Conservation (phyloP, 805 yeast species). For the Torulaspora microellipsoides region DNA sequence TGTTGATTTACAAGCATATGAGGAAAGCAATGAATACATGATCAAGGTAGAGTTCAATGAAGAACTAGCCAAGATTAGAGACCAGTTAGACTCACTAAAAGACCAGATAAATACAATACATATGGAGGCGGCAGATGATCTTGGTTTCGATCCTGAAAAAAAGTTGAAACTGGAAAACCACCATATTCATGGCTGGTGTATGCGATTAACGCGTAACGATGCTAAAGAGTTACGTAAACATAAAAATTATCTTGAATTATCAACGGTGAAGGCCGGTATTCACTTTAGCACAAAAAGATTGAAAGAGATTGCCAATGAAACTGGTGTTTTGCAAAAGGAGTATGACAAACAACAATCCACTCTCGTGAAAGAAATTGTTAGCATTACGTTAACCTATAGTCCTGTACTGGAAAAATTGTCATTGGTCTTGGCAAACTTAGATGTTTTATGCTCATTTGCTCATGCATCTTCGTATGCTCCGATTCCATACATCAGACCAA, state of each 20-base stretch:
- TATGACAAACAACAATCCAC: constrained; percentile 73
- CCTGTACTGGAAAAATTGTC: constrained; percentile 72
- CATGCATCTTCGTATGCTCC: constrained; percentile 81
- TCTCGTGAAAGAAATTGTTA: constrained; percentile 77
- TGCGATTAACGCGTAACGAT: constrained; percentile 87
- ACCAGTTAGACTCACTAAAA: constrained; percentile 50
- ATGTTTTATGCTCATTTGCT: constrained; percentile 82
- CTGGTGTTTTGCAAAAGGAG: constrained; percentile 53
- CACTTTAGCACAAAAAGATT: constrained; percentile 75
- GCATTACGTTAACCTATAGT: constrained; percentile 74
- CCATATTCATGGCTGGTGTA: constrained; percentile 88
- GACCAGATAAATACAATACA: constrained; percentile 57
- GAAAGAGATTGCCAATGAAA: constrained; percentile 54
- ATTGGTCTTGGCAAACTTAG: constrained; percentile 62
- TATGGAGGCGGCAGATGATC: constrained; percentile 61
- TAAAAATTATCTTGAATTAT: constrained; percentile 65
- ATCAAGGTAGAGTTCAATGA: constrained; percentile 90
- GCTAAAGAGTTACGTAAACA: constrained; percentile 65
- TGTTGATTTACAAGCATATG: constrained; percentile 78
- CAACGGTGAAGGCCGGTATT: constrained; percentile 94
- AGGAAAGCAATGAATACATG: constrained; percentile 68
- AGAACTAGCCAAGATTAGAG: constrained; percentile 55
- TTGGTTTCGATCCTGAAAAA: constrained; percentile 78
- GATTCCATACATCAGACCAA: constrained; percentile 72
- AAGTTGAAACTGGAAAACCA: constrained; percentile 87